A percentile compares a stretch with the other conserved stretches of the same genome.
These are phyloP conservation scores for Stachybotrys elegans DNA, from an alignment of 2,329 filamentous ascomycete genomes.

Conservation along the genomic window DNA sequence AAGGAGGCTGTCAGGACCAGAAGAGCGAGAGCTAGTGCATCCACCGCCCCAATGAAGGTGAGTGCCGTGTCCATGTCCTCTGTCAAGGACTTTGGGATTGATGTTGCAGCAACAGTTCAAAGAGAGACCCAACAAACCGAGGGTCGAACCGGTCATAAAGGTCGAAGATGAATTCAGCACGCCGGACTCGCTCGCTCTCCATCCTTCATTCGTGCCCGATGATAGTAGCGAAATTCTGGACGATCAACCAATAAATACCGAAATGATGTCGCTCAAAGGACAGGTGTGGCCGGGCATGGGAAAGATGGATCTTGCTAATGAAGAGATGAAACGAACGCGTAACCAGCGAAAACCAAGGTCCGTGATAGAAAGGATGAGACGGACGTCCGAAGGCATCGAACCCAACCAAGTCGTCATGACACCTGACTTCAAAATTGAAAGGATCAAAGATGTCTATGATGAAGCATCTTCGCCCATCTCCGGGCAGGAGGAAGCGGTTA, in stretches of 20 bases:
- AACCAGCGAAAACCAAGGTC: conserved; percentile 75
- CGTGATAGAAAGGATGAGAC: conserved; percentile 61
- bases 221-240: conserved; percentile 23
- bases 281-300: conserved; percentile 74
- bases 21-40: conserved; percentile 22
- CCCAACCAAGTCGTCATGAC: conserved; percentile 62
- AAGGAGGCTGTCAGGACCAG: conserved; percentile 55
- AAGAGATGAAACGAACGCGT: conserved; percentile 66
- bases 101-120: conserved; percentile 15
- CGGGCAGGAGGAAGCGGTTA: conserved; percentile 37
- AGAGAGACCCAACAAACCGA: conserved; percentile 20
- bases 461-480: conserved; percentile 47
- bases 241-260: conserved; percentile 17
- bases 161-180: conserved; percentile 20
- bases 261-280: conserved; percentile 56
- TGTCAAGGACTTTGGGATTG: neutral
- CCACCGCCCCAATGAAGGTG: conserved; percentile 16
- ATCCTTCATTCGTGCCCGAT: conserved; percentile 20
- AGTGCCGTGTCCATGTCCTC: neutral
- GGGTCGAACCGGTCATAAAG: conserved; percentile 15
- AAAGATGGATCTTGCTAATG: conserved; percentile 74
- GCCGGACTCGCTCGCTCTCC: conserved; percentile 20
- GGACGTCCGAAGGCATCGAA: conserved; percentile 58
- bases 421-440: conserved; percentile 42
- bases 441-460: conserved; percentile 54